phyloP scores from a whole-genome alignment of 2,329 filamentous ascomycete species.

The Colletotrichum cereale region DNA sequence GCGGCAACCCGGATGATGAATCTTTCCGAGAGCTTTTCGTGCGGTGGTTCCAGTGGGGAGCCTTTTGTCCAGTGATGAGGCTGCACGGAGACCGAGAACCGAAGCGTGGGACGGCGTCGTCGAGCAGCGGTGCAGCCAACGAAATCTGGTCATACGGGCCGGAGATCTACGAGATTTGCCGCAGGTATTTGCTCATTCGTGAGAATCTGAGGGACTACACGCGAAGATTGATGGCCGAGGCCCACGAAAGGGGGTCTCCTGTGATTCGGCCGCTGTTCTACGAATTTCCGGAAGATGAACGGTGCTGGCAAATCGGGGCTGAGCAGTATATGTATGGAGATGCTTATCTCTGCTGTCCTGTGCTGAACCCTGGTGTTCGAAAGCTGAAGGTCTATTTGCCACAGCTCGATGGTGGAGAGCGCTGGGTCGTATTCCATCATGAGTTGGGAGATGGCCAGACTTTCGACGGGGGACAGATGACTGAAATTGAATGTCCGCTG shows the following conservation, averaged over 20 bases:
- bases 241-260: slow-evolving; percentile 70
- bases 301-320: slow-evolving; percentile 66
- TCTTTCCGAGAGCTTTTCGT: slow-evolving; percentile 73
- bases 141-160: slow-evolving; percentile 77
- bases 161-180: slow-evolving; percentile 70
- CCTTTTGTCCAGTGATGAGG: slow-evolving; percentile 76
- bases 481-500: slow-evolving; percentile 36
- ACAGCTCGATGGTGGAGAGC: too few relatives aligned
- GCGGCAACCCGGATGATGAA: slow-evolving; percentile 67
- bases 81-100: slow-evolving; percentile 76
- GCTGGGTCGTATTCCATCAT: not conserved
- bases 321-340: slow-evolving; percentile 74
- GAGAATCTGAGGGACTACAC: slow-evolving; percentile 71
- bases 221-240: slow-evolving; percentile 67
- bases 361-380: slow-evolving; percentile 59
- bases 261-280: slow-evolving; percentile 74
- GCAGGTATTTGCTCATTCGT: slow-evolving; percentile 68
- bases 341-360: slow-evolving; percentile 69
- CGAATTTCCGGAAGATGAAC: slow-evolving; percentile 68
- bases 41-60: slow-evolving; percentile 78
- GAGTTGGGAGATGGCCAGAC: slow-evolving; percentile 22
- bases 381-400: slow-evolving; percentile 67
- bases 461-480: slow-evolving; percentile 31
- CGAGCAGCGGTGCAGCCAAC: slow-evolving; percentile 65
- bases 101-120: slow-evolving; percentile 50